Evolutionary conservation across 805 yeast genomes (phyloP).

Genomic region (Metschnikowia lachancei): DNA sequence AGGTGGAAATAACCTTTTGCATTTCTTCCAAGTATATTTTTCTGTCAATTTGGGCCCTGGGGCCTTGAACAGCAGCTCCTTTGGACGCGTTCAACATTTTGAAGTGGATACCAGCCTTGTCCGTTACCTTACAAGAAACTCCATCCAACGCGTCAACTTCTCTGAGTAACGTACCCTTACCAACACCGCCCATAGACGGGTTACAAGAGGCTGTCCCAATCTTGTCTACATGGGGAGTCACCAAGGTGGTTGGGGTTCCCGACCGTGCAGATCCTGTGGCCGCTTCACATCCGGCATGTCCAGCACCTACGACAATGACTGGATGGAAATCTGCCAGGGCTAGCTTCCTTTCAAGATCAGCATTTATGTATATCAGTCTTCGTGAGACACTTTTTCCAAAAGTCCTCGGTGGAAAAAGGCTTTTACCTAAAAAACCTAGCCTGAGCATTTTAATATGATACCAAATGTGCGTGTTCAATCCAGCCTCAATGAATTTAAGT

Average conservation of each 20-base stretch:
- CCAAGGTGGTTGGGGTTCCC: constrained; percentile 65
- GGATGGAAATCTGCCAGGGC: constrained; percentile 42
- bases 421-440: background rate
- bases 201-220: constrained; percentile 96
- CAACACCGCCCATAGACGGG: constrained; percentile 98
- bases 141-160: constrained; percentile 98
- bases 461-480: background rate
- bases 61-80: constrained; percentile 99
- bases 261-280: constrained; percentile 88
- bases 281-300: constrained; percentile 99
- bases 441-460: background rate
- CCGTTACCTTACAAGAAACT: constrained; percentile 80
- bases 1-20: constrained; percentile 61
- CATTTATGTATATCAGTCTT: constrained; percentile 28
- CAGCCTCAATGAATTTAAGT: background rate
- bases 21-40: constrained; percentile 71
- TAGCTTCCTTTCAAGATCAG: constrained; percentile 35
- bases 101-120: constrained; percentile 88
- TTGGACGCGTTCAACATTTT: constrained; percentile 80
- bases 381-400: background rate
- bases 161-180: constrained; percentile 86
- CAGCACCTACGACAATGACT: constrained; percentile 92
- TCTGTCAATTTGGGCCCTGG: constrained; percentile 94
- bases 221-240: constrained; percentile 72
- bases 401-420: background rate